Conservation (phyloP, 352 stramenopile species). For the Blastocystis hominis region DNA sequence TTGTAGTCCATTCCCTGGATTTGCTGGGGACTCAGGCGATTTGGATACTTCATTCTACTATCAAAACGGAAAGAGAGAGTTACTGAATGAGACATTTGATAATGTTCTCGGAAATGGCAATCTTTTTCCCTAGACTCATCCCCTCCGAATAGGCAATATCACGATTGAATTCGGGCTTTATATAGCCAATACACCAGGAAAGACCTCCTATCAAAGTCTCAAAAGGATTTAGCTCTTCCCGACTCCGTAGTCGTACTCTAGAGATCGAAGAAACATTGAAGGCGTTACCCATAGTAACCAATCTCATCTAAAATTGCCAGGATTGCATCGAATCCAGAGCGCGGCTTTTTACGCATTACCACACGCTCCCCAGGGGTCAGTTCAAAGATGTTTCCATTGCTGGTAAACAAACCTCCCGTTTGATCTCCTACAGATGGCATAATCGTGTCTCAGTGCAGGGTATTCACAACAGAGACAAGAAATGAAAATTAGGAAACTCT, state of each 20-base stretch:
- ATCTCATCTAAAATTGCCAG: slow-evolving; percentile 2
- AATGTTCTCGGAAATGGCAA: slow-evolving; percentile 46
- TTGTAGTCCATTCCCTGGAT: slow-evolving; percentile 46
- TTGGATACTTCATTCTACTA: slow-evolving; percentile 42
- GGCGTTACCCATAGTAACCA: slow-evolving; percentile 30
- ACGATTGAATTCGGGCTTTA: slow-evolving; percentile 32
- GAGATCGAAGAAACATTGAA: background rate
- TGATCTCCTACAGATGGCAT: background rate
- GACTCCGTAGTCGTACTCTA: background rate
- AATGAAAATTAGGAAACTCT: background rate
- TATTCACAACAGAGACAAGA: background rate
- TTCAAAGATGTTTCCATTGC: slow-evolving; percentile 30
- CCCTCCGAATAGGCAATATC: slow-evolving; percentile 6
- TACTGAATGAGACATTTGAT: slow-evolving; percentile 9
- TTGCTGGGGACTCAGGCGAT: slow-evolving; percentile 7
- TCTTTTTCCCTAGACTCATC: slow-evolving; percentile 39
- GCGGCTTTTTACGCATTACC: background rate
- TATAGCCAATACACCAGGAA: slow-evolving; percentile 48
- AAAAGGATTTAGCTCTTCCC: slow-evolving; percentile 45
- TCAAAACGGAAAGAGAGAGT: background rate
- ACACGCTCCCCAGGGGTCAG: background rate
- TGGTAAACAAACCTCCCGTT: background rate
- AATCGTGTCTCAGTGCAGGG: background rate
- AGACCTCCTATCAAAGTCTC: slow-evolving; percentile 23
- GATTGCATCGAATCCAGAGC: background rate